Evolutionary conservation across 352 stramenopile genomes (phyloP), one percentile per base, ranked within the genome.

Genomic region (Phytopythium ostracodes): DNA sequence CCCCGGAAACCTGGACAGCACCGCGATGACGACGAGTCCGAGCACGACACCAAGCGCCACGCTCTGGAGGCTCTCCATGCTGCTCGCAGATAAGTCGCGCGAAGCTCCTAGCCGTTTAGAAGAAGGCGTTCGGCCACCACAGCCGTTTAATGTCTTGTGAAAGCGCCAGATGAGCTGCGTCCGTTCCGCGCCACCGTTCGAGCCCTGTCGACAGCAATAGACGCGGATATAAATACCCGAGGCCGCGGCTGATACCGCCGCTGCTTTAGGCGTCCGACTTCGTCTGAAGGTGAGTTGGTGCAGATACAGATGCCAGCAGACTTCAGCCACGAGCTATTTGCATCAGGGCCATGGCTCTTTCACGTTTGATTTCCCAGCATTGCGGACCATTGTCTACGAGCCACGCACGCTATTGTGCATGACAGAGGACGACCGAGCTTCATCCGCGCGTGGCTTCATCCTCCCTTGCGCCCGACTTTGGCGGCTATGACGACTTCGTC

Each of bases 51-150:
- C 83, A 5, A 85, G 17, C 0, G 44, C 68, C 14, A 89, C 35
- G 60, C 71, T 79, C 67, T 73, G 56, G 20, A 83, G 33, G n/a
- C 74, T 72, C 31, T 87, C 68, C 79, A 85, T 86, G 29, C 17
- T 36, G 18, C 17, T 11, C 7, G 17, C n/a, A 20, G 44, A 11
- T 17, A 20, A 3, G 22, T 25, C 8, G 18, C 33, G 17, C 5
- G 47, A 54, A 35, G 47, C 4, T 33, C 8, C 5, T 6, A 35
- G 25, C 47, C 24, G 47, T 54, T 36, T 35, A 14, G 42, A 44
- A 18, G 42, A 29, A 31, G 25, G 5, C 46, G 46, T 12, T n/a
- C 2, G 24, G 25, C 15, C 18, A 4, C 17, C 7, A 11, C 42
- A 24, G 25, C 42, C 20, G 42, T 24, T 15, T 38, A 38, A 38